phyloP scores from a whole-genome alignment of 306 rosid genomes.

The Begonia masoniana region DNA sequence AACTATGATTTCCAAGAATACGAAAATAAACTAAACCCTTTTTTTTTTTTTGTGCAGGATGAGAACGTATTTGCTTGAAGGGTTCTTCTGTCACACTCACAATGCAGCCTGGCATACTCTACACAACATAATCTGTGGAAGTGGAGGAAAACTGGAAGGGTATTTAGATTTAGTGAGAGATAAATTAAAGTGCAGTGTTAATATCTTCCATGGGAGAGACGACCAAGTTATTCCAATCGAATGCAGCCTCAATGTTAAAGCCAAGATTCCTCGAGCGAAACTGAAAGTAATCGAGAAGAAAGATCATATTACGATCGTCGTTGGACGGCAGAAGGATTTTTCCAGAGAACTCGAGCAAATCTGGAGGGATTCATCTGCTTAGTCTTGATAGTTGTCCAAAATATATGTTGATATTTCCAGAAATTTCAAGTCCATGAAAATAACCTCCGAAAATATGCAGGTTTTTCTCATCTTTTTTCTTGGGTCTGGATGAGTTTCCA shows the following conservation, averaged over 20 bases:
- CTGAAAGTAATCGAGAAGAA: slow-evolving; percentile 53
- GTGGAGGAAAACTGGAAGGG: slow-evolving; percentile 47
- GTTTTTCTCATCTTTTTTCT: too few species aligned
- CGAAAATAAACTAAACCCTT: too few species aligned
- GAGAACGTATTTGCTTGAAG: slow-evolving; percentile 64
- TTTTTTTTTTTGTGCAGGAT: slow-evolving; percentile 22
- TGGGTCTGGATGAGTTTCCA: too few species aligned
- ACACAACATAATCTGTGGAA: slow-evolving; percentile 83
- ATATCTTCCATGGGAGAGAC: slow-evolving; percentile 61
- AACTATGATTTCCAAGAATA: too few species aligned
- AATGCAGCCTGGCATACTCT: slow-evolving; percentile 99
- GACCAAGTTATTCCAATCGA: slow-evolving; percentile 74
- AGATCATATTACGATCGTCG: slow-evolving; percentile 82
- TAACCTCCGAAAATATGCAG: too few species aligned
- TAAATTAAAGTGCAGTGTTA: slow-evolving; percentile 36
- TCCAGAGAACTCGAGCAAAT: slow-evolving; percentile 68
- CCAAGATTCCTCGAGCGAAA: slow-evolving; percentile 49
- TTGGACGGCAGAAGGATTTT: slow-evolving; percentile 66
- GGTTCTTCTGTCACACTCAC: slow-evolving; percentile 91
- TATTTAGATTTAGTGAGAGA: slow-evolving; percentile 47
- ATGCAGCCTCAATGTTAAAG: slow-evolving; percentile 53
- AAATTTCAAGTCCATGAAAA: too few species aligned
- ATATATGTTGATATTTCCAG: too few species aligned
- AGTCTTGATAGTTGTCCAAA: too few species aligned
- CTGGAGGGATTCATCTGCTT: slow-evolving; percentile 36